Conservation (phyloP, 495 filamentous ascomycete species). For the Aspergillus cristatus region DNA sequence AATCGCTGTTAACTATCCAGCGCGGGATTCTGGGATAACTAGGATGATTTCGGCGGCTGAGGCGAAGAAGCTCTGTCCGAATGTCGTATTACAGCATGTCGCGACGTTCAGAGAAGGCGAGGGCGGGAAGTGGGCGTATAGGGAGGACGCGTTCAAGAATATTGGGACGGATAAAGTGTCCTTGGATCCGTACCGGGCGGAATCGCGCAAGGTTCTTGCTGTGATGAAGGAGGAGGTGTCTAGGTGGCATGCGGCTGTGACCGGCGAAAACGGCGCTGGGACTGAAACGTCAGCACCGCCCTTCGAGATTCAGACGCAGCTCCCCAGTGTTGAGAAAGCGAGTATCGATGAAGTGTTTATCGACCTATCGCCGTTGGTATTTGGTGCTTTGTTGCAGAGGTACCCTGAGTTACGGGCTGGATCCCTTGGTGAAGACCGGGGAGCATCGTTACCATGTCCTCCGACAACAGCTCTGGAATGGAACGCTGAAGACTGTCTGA, state of each 20-base stretch:
- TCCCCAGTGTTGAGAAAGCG: slow-evolving; percentile 71
- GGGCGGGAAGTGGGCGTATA: slow-evolving; percentile 76
- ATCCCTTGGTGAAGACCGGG: slow-evolving; percentile 60
- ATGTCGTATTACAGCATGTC: slow-evolving; percentile 81
- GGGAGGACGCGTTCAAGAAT: slow-evolving; percentile 60
- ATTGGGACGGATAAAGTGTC: slow-evolving; percentile 88
- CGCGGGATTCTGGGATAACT: slow-evolving; percentile 67
- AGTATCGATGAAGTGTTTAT: slow-evolving; percentile 88
- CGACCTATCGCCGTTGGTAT: slow-evolving; percentile 76
- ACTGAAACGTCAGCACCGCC: too few relatives aligned
- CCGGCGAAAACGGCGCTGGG: slow-evolving; percentile 6
- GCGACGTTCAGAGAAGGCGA: slow-evolving; percentile 93
- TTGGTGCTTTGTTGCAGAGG: slow-evolving; percentile 62
- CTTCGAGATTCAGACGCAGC: slow-evolving; percentile 47
- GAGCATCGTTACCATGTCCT: slow-evolving; percentile 62
- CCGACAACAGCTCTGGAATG: slow-evolving; percentile 71
- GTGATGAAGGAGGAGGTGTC: slow-evolving; percentile 67
- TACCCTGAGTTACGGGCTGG: slow-evolving; percentile 64
- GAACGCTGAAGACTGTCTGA: slow-evolving; percentile 61
- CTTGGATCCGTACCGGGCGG: slow-evolving; percentile 81
- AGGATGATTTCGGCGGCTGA: slow-evolving; percentile 66
- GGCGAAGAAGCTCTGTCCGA: slow-evolving; percentile 81
- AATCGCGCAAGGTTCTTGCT: slow-evolving; percentile 73
- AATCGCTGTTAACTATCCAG: slow-evolving; percentile 94
- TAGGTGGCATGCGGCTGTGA: slow-evolving; percentile 18